phyloP scores from a whole-genome alignment of 768 basidiomycete genomes.

The Hygrocybe punicea region DNA sequence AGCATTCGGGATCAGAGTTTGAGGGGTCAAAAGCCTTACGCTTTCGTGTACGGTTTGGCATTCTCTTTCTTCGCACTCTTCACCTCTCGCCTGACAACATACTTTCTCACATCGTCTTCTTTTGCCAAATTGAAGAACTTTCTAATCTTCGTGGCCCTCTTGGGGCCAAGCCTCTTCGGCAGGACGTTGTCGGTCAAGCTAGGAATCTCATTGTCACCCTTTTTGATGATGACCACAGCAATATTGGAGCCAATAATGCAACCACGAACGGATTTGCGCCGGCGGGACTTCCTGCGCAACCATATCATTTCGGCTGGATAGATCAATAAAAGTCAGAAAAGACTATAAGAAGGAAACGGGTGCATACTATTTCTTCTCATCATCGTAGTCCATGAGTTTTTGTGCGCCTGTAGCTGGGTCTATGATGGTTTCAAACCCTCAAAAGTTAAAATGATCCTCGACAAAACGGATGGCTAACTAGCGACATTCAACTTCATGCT shows the following conservation, averaged over 20 bases:
- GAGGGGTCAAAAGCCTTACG: conserved; percentile 57
- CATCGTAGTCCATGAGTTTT: conserved; percentile 93
- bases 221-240: conserved; percentile 94
- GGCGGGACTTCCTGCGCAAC: conserved; percentile 95
- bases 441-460: conserved; percentile 11
- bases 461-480: conserved; percentile 52
- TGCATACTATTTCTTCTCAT: conserved; percentile 81
- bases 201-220: conserved; percentile 86
- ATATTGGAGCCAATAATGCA: conserved; percentile 98
- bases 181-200: conserved; percentile 90
- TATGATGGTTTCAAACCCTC: too few species aligned
- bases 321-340: conserved; percentile 1
- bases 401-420: conserved; percentile 97
- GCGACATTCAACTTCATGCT: conserved; percentile 99
- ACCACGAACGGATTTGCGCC: conserved; percentile 97
- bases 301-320: conserved; percentile 86
- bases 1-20: background rate
- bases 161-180: conserved; percentile 94
- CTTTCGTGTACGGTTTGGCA: conserved; percentile 95
- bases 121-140: conserved; percentile 96
- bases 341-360: background rate
- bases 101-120: too few species aligned
- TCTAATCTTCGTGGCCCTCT: conserved; percentile 96
- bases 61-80: conserved; percentile 81
- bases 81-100: conserved; percentile 91